Evolutionary conservation across 192 early-diverging fungal genomes (phyloP), one percentile per base, ranked within the genome.

Genomic region (Glomus cerebriforme): DNA sequence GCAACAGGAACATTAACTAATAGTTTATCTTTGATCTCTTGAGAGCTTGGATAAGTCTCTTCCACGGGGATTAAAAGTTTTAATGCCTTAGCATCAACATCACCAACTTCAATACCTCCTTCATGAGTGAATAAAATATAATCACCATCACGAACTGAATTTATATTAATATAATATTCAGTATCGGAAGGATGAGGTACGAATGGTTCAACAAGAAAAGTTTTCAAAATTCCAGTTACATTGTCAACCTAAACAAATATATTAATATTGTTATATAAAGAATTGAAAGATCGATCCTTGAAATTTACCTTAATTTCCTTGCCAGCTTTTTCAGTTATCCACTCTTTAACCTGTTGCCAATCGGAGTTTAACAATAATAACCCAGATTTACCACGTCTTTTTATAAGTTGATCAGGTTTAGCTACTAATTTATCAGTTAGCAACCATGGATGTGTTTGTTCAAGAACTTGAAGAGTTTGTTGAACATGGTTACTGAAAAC

Each of bases 381-480:
- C 63, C 97, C 97, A 80, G 94, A 92, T 91, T 99, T 99, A 49
- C 97, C 97, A 73, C 97, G 89, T 75, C 97, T 92, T 88, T 99
- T 99, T 88, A 99, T 98, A 66, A 99, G 87, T 85, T 98, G 96
- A 85, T 99, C 97, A 27, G 97, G 97, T 87, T 99, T 99, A 85
- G 92, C 96, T 59, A 99, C 97, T 77, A 98, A 88, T 82, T 96
- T 96, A 19, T 83, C 86, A 60, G 90, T 90, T 76, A 89, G 70
- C 69, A 97, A 84, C 96, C 96, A 99, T 32, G 95, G 94, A 87
- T 97, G 88, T 59, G 85, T 89, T 65, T 84, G 85, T 86, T 96
- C 96, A 29, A 92, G 86, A 49, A 84, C 83, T 70, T 88, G 85
- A 24, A 90, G 79, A 63, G 84, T 83, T 32, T 83, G 81, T 73